Conservation (phyloP, 768 basidiomycete genomes). For the Tephrocybe sp. region DNA sequence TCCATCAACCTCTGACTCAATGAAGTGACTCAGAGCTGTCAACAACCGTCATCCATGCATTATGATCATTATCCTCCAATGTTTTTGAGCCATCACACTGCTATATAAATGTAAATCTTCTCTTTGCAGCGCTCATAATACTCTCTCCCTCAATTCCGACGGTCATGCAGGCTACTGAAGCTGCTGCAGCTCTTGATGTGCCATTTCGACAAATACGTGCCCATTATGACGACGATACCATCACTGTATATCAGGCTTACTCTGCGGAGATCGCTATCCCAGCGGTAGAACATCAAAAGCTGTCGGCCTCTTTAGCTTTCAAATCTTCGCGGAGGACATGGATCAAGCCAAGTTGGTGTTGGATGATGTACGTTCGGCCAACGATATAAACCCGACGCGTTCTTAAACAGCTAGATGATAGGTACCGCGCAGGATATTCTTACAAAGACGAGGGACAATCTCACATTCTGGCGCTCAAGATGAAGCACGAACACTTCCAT, state of each 20-base stretch:
- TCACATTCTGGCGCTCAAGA: slow-evolving; percentile 17
- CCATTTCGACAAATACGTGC: slow-evolving; percentile 19
- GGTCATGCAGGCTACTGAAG: too few relatives aligned
- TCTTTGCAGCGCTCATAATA: too few relatives aligned
- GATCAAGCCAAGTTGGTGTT: slow-evolving; percentile 20
- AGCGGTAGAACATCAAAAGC: slow-evolving; percentile 14
- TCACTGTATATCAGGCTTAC: slow-evolving; percentile 17
- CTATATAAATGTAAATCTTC: too few relatives aligned
- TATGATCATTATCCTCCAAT: too few relatives aligned
- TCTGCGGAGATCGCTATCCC: slow-evolving; percentile 14
- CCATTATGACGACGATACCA: slow-evolving; percentile 12
- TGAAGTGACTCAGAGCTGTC: too few relatives aligned
- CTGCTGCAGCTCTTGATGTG: too few relatives aligned
- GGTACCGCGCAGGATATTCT: slow-evolving; percentile 16
- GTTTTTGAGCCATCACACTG: too few relatives aligned
- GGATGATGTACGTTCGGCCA: slow-evolving; percentile 19
- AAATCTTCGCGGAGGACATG: slow-evolving; percentile 18
- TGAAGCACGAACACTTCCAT: slow-evolving; percentile 17
- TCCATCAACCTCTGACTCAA: too few relatives aligned
- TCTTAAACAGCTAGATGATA: not conserved
- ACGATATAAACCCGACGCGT: not conserved
- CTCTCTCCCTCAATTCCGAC: too few relatives aligned
- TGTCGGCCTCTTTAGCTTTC: slow-evolving; percentile 14
- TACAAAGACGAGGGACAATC: slow-evolving; percentile 14
- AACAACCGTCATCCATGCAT: too few relatives aligned